Evolutionary conservation across 2,329 filamentous ascomycete species (phyloP), one percentile per base, ranked within the genome.

Genomic region (Amylocarpus encephaloides): DNA sequence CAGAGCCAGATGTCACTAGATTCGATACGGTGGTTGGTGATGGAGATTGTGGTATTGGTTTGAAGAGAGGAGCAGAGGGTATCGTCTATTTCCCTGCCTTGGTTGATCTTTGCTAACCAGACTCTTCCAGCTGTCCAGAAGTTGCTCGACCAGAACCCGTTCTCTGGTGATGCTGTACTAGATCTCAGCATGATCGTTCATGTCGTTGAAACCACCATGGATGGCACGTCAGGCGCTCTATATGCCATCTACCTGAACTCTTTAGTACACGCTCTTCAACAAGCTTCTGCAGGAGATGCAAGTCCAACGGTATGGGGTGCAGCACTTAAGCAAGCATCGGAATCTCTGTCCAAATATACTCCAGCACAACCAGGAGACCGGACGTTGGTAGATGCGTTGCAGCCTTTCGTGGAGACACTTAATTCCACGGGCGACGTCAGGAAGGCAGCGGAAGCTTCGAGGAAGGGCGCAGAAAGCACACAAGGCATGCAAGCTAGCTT

Each of bases 401-500:
- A 87, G 55, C 93, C 93, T 1, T 98, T 97, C 65, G 83, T 94
- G 46, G 79, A 88, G 39, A 79, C 77, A 2, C 76, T 97, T 2
- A 74, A 70, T 6, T 69, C 77, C 62, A 83, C 82, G 0, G 80
- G 79, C 12, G 79, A 87, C 64, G 67, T 93, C 16, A 77, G 80
- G 57, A 42, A 82, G 64, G 91, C 93, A 6, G 89, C 88, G 0
- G 74, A 81, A 60, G 89, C 88, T 1, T 85, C 90, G 0, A 78
- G 79, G 56, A 75, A 82, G 42, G 93, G 86, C 0, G 86, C 91
- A 3, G 85, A 92, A 57, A 80, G 80, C 29, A 97, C 93, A 16
- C 95, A 91, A 73, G 86, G 85, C 19, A 96, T 98, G 91, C 82
- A 86, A 67, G 88, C 93, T 38, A 93, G 85, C 60, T 73, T 98